These are phyloP conservation scores for Phanerochaete sordida DNA, from an alignment of 768 basidiomycete genomes.

Conservation along the genomic window DNA sequence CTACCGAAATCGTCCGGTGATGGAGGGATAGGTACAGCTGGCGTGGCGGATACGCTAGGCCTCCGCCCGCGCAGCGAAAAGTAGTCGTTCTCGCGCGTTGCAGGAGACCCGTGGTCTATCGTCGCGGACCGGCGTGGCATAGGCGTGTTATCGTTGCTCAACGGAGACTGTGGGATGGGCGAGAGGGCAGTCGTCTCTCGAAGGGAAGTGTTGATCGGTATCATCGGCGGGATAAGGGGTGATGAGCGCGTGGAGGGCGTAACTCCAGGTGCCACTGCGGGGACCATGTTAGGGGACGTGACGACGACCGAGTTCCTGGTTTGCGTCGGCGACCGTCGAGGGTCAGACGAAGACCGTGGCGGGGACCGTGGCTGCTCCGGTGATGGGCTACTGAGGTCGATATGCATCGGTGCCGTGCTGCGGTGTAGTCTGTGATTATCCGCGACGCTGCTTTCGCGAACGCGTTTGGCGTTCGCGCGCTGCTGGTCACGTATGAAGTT, in stretches of 20 bases:
- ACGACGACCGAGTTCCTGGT: conserved; percentile 46
- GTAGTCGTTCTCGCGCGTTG: conserved; percentile 43
- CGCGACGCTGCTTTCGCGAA: conserved; percentile 15
- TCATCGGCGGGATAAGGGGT: conserved; percentile 58
- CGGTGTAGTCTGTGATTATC: conserved; percentile 23
- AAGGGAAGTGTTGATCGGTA: conserved; percentile 31
- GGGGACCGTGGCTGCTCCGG: conserved; percentile 23
- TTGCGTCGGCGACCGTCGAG: conserved; percentile 9
- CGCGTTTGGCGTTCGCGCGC: conserved; percentile 27
- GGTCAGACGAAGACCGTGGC: conserved; percentile 29
- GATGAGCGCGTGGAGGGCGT: conserved; percentile 33
- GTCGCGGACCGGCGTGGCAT: conserved; percentile 10
- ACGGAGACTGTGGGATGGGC: conserved; percentile 25
- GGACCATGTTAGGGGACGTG: conserved; percentile 61
- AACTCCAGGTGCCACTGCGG: conserved; percentile 52
- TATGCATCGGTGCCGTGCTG: conserved; percentile 17
- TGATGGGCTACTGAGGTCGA: conserved; percentile 24
- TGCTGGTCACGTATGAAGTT: conserved; percentile 74
- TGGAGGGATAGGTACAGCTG: conserved; percentile 26
- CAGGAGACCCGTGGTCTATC: background rate
- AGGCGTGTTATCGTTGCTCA: conserved; percentile 18
- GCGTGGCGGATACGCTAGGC: conserved; percentile 38
- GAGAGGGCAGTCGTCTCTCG: conserved; percentile 21
- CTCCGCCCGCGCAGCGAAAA: conserved; percentile 46
- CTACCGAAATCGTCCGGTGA: conserved; percentile 46